Evolutionary conservation across 768 basidiomycete species (phyloP).

Genomic region (Xerocomellus intermedius): DNA sequence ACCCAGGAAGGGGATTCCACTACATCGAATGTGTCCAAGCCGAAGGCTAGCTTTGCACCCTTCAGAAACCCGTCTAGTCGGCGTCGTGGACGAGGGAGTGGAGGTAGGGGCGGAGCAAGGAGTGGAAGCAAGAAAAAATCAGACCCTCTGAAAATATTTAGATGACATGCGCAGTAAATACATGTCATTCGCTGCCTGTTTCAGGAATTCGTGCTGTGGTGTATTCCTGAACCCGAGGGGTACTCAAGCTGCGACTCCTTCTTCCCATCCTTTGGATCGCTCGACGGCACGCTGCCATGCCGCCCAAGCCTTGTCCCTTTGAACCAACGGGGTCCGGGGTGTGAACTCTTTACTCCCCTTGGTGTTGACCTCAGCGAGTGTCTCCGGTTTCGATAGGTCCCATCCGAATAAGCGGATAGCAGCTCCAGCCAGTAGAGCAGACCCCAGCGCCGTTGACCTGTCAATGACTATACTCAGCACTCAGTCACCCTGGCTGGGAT

Average conservation of each 20-base stretch:
- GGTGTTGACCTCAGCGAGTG: slow-evolving; percentile 83
- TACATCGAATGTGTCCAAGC: slow-evolving; percentile 7
- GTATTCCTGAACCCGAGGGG: background rate
- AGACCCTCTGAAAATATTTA: slow-evolving; percentile 82
- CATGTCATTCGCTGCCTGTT: background rate
- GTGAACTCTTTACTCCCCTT: slow-evolving; percentile 72
- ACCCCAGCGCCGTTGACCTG: slow-evolving; percentile 93
- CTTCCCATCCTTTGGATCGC: slow-evolving; percentile 80
- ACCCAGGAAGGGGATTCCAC: slow-evolving; percentile 28
- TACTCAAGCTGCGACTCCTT: slow-evolving; percentile 38
- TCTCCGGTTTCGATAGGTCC: slow-evolving; percentile 82
- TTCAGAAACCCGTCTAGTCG: slow-evolving; percentile 59
- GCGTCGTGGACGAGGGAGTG: slow-evolving; percentile 54
- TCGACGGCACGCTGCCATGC: slow-evolving; percentile 91
- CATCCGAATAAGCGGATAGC: slow-evolving; percentile 89
- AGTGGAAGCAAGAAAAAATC: slow-evolving; percentile 61
- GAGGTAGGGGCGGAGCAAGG: slow-evolving; percentile 36
- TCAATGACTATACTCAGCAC: background rate
- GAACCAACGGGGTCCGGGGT: slow-evolving; percentile 50
- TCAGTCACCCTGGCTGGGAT: background rate
- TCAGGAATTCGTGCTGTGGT: background rate
- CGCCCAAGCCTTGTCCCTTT: slow-evolving; percentile 64
- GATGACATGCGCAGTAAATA: slow-evolving; percentile 19
- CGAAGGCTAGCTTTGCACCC: slow-evolving; percentile 60
- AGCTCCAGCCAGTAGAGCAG: slow-evolving; percentile 88